Percentiles rank a stretch among this genome's conserved stretches.
Conservation (phyloP, 495 filamentous ascomycete species). For the Cudoniella acicularis region DNA sequence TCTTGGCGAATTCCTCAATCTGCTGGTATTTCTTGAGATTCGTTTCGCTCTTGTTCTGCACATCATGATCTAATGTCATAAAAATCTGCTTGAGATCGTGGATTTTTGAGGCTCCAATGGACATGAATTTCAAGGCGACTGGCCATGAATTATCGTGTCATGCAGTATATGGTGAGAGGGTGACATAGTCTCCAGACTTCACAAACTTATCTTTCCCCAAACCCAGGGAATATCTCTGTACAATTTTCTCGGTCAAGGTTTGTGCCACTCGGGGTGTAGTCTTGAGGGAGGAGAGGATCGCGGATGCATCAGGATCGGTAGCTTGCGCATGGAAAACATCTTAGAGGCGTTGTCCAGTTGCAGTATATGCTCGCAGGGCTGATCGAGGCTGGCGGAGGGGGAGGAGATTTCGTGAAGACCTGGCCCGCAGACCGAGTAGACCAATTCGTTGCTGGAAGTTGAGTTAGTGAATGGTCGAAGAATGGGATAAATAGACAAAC, state of each 20-base stretch:
- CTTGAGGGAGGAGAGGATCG: conserved; percentile 41
- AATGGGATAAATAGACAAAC: conserved; percentile 5
- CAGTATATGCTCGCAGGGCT: conserved; percentile 31
- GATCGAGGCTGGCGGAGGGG: conserved; percentile 13
- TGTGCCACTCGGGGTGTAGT: conserved; percentile 50
- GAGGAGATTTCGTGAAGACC: conserved; percentile 18
- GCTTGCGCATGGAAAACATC: conserved; percentile 51
- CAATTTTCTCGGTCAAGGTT: conserved; percentile 90
- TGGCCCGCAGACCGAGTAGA: conserved; percentile 22
- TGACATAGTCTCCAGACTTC: conserved; percentile 77
- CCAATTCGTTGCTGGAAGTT: conserved; percentile 18
- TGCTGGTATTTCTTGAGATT: conserved; percentile 82
- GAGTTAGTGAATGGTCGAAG: background rate
- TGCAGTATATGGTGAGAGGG: conserved; percentile 68
- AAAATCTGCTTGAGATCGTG: conserved; percentile 25
- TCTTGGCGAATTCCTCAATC: conserved; percentile 82
- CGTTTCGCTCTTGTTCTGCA: conserved; percentile 78
- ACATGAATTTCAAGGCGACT: conserved; percentile 62
- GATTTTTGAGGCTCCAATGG: conserved; percentile 29
- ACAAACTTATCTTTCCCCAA: conserved; percentile 70
- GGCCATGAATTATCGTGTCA: conserved; percentile 97
- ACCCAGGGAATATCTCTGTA: conserved; percentile 72
- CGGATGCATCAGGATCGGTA: conserved; percentile 39
- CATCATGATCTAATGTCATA: conserved; percentile 91
- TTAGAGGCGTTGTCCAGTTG: conserved; percentile 35